phyloP scores from a whole-genome alignment of 192 early-diverging fungal species.

The Dimargaris xerosporica region DNA sequence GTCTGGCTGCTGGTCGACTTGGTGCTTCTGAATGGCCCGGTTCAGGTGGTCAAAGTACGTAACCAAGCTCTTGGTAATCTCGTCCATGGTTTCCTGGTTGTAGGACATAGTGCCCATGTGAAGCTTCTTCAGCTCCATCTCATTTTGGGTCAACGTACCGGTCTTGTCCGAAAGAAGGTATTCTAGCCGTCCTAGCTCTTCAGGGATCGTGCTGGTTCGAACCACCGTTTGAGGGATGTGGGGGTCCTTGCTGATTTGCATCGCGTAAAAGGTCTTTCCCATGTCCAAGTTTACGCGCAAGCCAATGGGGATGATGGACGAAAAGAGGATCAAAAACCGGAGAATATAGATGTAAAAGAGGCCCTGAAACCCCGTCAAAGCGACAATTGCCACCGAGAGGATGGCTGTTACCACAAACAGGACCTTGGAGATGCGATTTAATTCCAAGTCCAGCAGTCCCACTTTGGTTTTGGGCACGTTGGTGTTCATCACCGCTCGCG shows the following conservation, averaged over 20 bases:
- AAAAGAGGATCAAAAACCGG: conserved; percentile 89
- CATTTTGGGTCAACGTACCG: conserved; percentile 88
- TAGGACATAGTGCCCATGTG: conserved; percentile 96
- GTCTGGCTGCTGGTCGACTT: background rate
- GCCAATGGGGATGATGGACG: conserved; percentile 90
- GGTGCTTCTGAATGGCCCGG: background rate
- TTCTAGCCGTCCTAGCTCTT: conserved; percentile 86
- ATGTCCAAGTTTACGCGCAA: conserved; percentile 91
- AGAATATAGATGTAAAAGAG: conserved; percentile 85
- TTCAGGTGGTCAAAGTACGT: conserved; percentile 16
- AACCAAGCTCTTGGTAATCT: conserved; percentile 54
- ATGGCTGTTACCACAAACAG: conserved; percentile 70
- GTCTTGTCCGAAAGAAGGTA: conserved; percentile 93
- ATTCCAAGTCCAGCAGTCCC: conserved; percentile 75
- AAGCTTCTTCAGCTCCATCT: conserved; percentile 90
- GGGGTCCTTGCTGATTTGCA: conserved; percentile 72
- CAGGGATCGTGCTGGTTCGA: conserved; percentile 85
- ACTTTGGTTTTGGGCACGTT: conserved; percentile 81
- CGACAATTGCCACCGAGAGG: conserved; percentile 75
- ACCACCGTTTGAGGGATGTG: conserved; percentile 79
- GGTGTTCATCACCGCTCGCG: conserved; percentile 93
- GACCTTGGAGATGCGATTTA: conserved; percentile 88
- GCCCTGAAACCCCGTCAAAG: conserved; percentile 73
- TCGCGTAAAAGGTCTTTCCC: conserved; percentile 87
- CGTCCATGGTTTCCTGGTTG: conserved; percentile 76